phyloP scores from a whole-genome alignment of 2,329 filamentous ascomycete species.

The Anthostomella pinea region DNA sequence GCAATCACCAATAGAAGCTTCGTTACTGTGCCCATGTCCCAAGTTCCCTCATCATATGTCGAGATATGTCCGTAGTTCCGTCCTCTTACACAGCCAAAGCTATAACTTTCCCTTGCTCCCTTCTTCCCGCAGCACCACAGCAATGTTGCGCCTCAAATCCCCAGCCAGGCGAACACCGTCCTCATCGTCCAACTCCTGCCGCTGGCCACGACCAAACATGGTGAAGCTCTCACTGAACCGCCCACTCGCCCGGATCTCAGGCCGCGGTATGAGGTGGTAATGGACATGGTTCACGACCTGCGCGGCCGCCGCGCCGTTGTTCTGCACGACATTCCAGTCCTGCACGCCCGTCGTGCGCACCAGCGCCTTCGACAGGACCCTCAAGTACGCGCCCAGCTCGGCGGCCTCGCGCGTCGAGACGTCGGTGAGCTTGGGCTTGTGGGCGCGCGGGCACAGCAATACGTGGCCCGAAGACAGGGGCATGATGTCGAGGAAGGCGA shows the following conservation, averaged over 20 bases:
- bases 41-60: neutral
- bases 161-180: conserved; percentile 62
- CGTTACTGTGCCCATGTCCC: neutral
- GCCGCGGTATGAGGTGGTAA: conserved; percentile 89
- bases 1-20: neutral
- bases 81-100: too few relatives aligned
- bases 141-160: conserved; percentile 49
- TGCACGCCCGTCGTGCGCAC: conserved; percentile 64
- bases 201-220: conserved; percentile 74
- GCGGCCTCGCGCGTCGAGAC: conserved; percentile 60
- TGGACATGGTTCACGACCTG: conserved; percentile 94
- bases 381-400: conserved; percentile 66
- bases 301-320: conserved; percentile 84
- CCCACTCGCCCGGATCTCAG: conserved; percentile 58
- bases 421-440: conserved; percentile 76
- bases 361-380: conserved; percentile 70
- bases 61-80: too few relatives aligned
- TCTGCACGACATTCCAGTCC: conserved; percentile 97
- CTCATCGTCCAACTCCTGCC: conserved; percentile 74
- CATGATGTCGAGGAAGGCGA: conserved; percentile 93
- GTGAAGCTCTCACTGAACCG: conserved; percentile 65
- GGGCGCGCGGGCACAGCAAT: conserved; percentile 73
- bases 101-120: conserved; percentile 36
- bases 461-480: conserved; percentile 82
- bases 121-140: conserved; percentile 45